Base-by-base conservation (phyloP, 2,329 filamentous ascomycete species). In the Achaetomium macrosporum region DNA sequence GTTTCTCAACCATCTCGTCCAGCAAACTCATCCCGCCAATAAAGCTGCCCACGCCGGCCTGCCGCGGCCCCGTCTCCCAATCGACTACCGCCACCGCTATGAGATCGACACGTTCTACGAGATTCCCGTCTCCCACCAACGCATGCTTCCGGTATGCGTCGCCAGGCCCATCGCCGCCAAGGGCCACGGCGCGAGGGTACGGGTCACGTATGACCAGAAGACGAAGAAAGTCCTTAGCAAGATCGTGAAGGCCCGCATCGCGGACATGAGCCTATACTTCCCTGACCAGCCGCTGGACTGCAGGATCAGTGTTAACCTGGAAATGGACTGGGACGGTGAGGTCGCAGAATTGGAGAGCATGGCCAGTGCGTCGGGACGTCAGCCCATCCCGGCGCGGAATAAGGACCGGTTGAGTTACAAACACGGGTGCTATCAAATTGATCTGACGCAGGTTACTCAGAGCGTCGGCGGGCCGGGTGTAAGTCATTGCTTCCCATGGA, bases 371-470 rank as follows among this genome's bases (percentile, higher is more conserved):
- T 49, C 70, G 61, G 59, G 68, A 51, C 59, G 75, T 64, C 63
- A 73, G 64, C 63, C 64, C 29, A 68, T 69, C 59, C 72, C 77
- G 7, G 84, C 89, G 63, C 83, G 91, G 7, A 84, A 82, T 61
- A 99, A 99, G 69, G 91, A 99, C 69, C 82, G 93, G 16, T 75
- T 99, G 66, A 95, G 88, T 65, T 99, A 99, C 71, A 84, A 79
- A 10, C 95, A 97, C 67, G 79, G 90, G 39, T 83, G 82, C 50
- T 96, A 95, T 66, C 88, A 93, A 66, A 80, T 99, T 61, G 93
- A 99, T 69, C 74, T 99, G 47, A 99, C 93, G 0, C 91, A 96
- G 68, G 93, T 99, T 40, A 87, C 83, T 11, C 77, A 76, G 46
- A 64, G 65, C 6, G 60, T 55, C n/a, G 50, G 54, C 10, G 59